These are phyloP conservation scores for Annona squamosa DNA, from an alignment of 164 flowering plant species.

Conservation along the genomic window DNA sequence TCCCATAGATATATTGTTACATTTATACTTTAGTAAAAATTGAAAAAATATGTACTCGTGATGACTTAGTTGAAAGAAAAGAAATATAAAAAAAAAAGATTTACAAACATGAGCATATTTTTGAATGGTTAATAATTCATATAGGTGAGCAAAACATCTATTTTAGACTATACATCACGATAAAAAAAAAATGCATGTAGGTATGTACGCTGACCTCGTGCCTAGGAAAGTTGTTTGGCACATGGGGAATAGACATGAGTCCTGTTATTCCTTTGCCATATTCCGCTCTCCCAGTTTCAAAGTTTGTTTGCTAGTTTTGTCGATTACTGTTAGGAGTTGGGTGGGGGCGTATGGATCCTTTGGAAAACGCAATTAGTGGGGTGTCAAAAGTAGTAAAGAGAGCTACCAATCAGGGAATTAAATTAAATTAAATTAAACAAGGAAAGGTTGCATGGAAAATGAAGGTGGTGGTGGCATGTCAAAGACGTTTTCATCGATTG, in stretches of 20 bases:
- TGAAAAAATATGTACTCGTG: no score
- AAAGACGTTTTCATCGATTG: not conserved
- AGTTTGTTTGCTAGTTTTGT: constrained; percentile 3
- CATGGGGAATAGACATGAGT: constrained; percentile 6
- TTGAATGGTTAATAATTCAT: no score
- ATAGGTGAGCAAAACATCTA: not conserved
- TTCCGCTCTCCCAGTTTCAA: not conserved
- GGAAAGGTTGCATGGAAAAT: not conserved
- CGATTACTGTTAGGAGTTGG: not conserved
- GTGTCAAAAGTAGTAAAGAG: constrained; percentile 3
- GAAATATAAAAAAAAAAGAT: no score
- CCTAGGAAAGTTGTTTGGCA: constrained; percentile 2
- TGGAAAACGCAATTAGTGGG: constrained; percentile 2
- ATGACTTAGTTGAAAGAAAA: no score
- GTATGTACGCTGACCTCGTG: constrained; percentile 5
- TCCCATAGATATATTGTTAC: no score
- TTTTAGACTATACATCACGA: not conserved
- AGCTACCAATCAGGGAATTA: not conserved
- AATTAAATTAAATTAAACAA: not conserved
- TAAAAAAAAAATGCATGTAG: not conserved
- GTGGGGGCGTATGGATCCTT: constrained; percentile 1
- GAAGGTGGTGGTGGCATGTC: not conserved
- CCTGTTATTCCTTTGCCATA: not conserved
- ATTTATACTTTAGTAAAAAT: no score
- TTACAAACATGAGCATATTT: no score